Evolutionary conservation across 805 yeast species (phyloP).

Genomic region (Yarrowia hollandica): DNA sequence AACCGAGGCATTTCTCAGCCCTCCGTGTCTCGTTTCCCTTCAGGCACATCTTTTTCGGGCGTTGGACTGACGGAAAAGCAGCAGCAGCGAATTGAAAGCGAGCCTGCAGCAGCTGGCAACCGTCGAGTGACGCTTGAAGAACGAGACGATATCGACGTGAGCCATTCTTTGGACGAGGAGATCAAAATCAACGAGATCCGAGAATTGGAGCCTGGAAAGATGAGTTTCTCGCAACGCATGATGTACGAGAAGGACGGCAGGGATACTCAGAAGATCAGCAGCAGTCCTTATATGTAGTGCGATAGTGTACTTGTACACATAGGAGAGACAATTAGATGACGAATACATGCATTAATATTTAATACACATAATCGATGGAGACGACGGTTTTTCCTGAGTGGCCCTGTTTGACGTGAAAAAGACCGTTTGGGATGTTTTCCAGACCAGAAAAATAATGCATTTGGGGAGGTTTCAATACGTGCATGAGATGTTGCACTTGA

Average conservation of each 20-base stretch:
- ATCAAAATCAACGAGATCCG: constrained; percentile 21
- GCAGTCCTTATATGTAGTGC: constrained; percentile 22
- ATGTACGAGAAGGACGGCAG: constrained; percentile 31
- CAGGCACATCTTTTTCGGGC: constrained; percentile 21
- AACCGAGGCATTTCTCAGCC: background rate
- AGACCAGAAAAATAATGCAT: background rate
- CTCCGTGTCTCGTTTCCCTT: background rate
- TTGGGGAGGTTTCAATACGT: background rate
- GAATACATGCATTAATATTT: constrained; percentile 1
- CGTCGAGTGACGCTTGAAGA: constrained; percentile 9
- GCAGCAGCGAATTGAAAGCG: constrained; percentile 17
- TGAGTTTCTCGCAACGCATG: constrained; percentile 35
- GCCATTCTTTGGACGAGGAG: constrained; percentile 25
- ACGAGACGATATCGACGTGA: constrained; percentile 12
- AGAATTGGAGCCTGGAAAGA: constrained; percentile 31
- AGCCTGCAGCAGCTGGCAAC: constrained; percentile 6
- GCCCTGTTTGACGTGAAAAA: background rate
- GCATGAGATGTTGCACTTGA: background rate
- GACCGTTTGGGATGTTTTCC: background rate
- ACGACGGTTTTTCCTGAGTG: background rate
- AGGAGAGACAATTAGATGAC: no score
- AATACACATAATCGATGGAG: background rate
- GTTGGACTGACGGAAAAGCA: constrained; percentile 25
- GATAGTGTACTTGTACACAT: no score
- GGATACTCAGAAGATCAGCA: constrained; percentile 20